Base-by-base conservation (phyloP, 2,329 filamentous ascomycete genomes). In the Neonectria ditissima region DNA sequence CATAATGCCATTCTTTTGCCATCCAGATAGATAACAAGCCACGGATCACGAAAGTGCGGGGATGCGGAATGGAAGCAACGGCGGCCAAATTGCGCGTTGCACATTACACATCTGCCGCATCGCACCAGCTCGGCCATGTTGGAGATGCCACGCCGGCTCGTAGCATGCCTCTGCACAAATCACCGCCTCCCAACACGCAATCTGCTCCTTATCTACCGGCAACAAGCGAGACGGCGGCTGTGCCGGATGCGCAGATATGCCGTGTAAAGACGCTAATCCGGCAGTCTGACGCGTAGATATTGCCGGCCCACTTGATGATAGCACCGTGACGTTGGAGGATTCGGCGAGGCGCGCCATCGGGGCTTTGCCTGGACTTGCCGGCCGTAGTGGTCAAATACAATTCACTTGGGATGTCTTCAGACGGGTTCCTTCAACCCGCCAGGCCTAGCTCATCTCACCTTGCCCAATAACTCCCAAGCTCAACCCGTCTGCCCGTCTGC, bases 381-480 rank as follows among this genome's bases (percentile, higher is more conserved):
- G 58, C 9, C 24, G 24, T 20, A n/a, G 22, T 41, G 30, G 16
- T 45, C 37, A 56, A 56, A 56, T 61, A 61, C 26, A 55, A 44
- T 37, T 20, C 39, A 32, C 44, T 44, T 28, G 32, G 22, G 24
- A 22, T 47, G 37, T 30, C 47, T 18, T 32, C 37, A 48, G n/a
- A 50, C 32, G 43, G 14, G 26, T 20, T 50, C 32, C 4, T 37
- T 28, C 8, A 51, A 51, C 18, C 41, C 41, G 18, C n/a, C 45
- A 28, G 30, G 39, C 47, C 47, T 50, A 45, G 41, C 30, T 41
- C 32, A 14, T 22, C 22, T 30, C 41, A 26, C n/a, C 55, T 30
- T 57, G 63, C 22, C 57, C 65, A 8, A 51, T 53, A 47, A 65
- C 65, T 11, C 62, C 66, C 9, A 65, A 56, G 30, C 10, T 41